Conservation (phyloP, 202 grass and related monocot species). For the Schoenoplectus triqueter region DNA sequence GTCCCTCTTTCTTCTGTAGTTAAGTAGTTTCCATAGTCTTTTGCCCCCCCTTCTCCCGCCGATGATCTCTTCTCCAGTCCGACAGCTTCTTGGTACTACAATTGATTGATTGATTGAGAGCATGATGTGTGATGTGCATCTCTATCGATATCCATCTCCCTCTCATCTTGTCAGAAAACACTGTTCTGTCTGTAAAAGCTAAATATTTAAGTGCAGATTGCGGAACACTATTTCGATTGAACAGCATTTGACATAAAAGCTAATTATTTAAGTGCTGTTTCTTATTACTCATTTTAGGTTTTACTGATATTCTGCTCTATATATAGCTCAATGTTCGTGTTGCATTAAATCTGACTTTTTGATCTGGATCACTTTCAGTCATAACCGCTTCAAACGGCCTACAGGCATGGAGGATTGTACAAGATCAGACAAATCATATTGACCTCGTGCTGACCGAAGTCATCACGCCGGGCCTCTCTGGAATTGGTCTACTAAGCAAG, state of each 20-base stretch:
- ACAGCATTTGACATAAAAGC: background rate
- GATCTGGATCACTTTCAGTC: constrained; percentile 57
- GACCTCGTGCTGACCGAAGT: constrained; percentile 90
- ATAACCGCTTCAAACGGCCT: constrained; percentile 60
- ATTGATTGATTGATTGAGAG: no score
- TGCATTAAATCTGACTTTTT: constrained; percentile 9
- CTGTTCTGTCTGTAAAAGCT: background rate
- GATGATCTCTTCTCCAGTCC: no score
- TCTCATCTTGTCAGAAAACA: no score
- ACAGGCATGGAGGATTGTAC: constrained; percentile 77
- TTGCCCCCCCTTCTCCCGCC: no score
- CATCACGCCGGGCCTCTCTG: constrained; percentile 58
- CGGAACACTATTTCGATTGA: no score
- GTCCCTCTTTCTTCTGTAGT: background rate
- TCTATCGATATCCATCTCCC: no score
- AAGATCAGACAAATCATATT: constrained; percentile 63
- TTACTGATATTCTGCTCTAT: constrained; percentile 21
- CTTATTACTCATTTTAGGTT: background rate
- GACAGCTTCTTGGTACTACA: no score
- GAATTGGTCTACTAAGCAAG: constrained; percentile 64
- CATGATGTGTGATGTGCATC: no score
- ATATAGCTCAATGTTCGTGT: background rate
- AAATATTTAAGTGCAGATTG: background rate
- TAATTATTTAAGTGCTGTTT: constrained; percentile 1
- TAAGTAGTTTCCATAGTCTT: background rate